These are phyloP conservation scores for Gracilaria gracilis DNA, from an alignment of 23 red algal species.

Conservation along the genomic window DNA sequence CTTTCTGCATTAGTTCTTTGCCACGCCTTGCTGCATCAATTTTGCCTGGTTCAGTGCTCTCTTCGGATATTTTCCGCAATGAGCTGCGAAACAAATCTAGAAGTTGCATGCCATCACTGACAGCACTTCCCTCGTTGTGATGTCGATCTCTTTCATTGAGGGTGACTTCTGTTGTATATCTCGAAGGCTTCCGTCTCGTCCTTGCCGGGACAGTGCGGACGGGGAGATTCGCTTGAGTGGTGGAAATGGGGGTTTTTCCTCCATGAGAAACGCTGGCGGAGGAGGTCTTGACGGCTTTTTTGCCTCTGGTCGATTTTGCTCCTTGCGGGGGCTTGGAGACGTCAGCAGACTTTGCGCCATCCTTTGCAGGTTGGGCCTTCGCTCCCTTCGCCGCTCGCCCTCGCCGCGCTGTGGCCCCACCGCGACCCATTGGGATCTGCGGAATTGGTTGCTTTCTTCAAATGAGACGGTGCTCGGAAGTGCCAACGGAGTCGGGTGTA, in stretches of 20 bases:
- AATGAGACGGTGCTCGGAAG: too few species aligned
- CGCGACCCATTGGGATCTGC: background rate
- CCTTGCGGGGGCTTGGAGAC: background rate
- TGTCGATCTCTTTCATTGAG: constrained; percentile 24
- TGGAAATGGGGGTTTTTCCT: background rate
- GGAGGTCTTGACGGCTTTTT: background rate
- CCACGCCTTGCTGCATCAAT: constrained; percentile 8
- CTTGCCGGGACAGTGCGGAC: background rate
- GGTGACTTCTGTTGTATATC: constrained; percentile 15
- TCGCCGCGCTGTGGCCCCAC: constrained; percentile 20
- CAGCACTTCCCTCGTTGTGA: constrained; percentile 9
- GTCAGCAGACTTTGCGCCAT: background rate
- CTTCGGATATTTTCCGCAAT: constrained; percentile 7
- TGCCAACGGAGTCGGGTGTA: background rate
- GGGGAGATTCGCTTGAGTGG: background rate
- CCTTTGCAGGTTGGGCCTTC: constrained; percentile 1
- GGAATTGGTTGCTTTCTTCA: background rate
- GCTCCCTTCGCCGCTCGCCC: constrained; percentile 23
- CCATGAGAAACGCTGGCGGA: background rate
- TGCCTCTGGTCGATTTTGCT: constrained; percentile 16
- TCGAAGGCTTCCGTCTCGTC: constrained; percentile 17
- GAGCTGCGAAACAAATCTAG: constrained; percentile 14
- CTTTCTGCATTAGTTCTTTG: constrained; percentile 11
- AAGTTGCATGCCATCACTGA: constrained; percentile 15
- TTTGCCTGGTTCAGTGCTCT: constrained; percentile 12